These are phyloP conservation scores for Monosporascus sp. DNA, from an alignment of 2,329 filamentous ascomycete species.

Conservation along the genomic window DNA sequence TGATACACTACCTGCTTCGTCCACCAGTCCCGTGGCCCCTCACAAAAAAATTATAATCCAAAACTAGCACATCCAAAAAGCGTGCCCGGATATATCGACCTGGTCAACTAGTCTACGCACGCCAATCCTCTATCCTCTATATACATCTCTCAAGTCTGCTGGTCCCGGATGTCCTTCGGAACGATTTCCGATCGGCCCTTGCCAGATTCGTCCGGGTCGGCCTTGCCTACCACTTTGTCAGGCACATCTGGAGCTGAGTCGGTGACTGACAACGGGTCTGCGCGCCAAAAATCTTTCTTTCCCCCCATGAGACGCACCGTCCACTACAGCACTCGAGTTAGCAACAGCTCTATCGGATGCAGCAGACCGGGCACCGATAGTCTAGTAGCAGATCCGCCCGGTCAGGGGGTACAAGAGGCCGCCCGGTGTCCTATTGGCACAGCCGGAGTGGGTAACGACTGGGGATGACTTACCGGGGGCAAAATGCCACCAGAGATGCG, in stretches of 20 bases:
- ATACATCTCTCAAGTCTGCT: constrained; percentile 1
- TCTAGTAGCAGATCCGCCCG: too few relatives aligned
- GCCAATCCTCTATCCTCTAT: too few relatives aligned
- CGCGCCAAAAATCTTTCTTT: constrained; percentile 70
- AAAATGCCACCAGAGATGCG: constrained; percentile 69
- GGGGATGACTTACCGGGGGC: constrained; percentile 39
- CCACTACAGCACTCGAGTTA: constrained; percentile 42
- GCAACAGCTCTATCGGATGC: neutral
- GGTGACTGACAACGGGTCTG: constrained; percentile 23
- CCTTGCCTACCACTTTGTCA: constrained; percentile 7
- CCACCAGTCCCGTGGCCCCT: too few relatives aligned
- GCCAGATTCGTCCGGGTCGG: constrained; percentile 4
- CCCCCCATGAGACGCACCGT: constrained; percentile 56
- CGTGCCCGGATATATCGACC: neutral
- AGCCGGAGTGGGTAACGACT: neutral
- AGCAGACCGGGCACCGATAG: too few relatives aligned
- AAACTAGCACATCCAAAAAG: neutral
- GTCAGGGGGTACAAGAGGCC: too few relatives aligned
- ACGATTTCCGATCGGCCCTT: constrained; percentile 1
- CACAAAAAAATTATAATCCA: too few relatives aligned
- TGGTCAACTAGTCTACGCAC: neutral
- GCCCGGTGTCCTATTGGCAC: too few relatives aligned
- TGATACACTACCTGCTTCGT: neutral
- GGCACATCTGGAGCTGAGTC: constrained; percentile 15
- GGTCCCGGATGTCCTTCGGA: constrained; percentile 2